phyloP scores from a whole-genome alignment of 2,329 filamentous ascomycete genomes.

The Trichophyton verrucosum region DNA sequence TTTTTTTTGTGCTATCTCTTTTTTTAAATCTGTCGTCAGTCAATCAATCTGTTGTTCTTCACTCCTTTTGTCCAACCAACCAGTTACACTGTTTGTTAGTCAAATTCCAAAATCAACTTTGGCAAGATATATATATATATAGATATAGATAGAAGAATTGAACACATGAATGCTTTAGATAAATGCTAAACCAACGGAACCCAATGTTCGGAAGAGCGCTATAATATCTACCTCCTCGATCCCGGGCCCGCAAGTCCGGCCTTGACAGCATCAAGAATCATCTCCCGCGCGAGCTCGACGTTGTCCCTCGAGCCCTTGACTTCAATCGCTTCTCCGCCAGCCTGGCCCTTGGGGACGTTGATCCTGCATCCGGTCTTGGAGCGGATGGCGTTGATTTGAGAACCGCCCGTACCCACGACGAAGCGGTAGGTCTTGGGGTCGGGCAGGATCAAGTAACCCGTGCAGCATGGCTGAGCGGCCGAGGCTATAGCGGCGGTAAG shows the following conservation, averaged over 20 bases:
- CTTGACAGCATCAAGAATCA: constrained; percentile 74
- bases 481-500: constrained; percentile 61
- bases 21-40: too few species aligned
- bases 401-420: constrained; percentile 78
- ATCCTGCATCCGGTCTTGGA: constrained; percentile 89
- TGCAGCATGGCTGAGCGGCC: constrained; percentile 41
- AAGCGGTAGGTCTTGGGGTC: constrained; percentile 82
- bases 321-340: constrained; percentile 70
- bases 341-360: constrained; percentile 75
- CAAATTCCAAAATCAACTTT: too few species aligned
- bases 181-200: too few species aligned
- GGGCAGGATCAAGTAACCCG: constrained; percentile 78
- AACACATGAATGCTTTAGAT: too few species aligned
- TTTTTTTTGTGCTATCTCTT: too few species aligned
- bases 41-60: too few species aligned
- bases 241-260: constrained; percentile 16
- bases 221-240: not conserved
- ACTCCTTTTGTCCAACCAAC: too few species aligned
- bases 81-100: too few species aligned
- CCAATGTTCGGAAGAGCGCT: too few species aligned
- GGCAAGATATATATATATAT: too few species aligned
- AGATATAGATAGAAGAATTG: too few species aligned
- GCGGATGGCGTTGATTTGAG: constrained; percentile 84
- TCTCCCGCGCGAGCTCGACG: constrained; percentile 72
- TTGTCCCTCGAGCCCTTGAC: constrained; percentile 68